Evolutionary conservation across 192 early-diverging fungal species (phyloP), one percentile per base, ranked within the genome.

Genomic region (Entomortierella beljakovae): DNA sequence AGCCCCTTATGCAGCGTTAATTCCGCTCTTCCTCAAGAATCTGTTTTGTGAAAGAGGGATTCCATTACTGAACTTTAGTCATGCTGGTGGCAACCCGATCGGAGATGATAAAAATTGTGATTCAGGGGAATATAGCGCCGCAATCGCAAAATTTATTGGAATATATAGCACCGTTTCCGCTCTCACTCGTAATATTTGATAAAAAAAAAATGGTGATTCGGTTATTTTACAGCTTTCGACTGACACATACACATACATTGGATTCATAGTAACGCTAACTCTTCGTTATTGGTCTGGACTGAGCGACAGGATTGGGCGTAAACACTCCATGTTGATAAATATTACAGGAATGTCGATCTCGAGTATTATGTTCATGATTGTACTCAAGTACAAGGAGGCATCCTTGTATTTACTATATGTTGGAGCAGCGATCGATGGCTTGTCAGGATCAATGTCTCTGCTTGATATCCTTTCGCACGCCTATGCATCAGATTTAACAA

Each of bases 41-140:
- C 59, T 73, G 31, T 73, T 73, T n/a, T 73, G 71, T 52, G 71
- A 73, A n/a, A 61, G 71, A 38, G 71, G 71, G 8, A 64, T 73
- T 38, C 71, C 71, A 25, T 29, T 28, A 1, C 18, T 38, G 11
- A 48, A 60, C 22, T 49, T 49, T 28, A 57, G 42, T 46, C 16
- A 59, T 20, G 15, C 15, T 10, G 43, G 15, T 16, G 3, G 2
- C 4, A 15, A 46, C 6, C n/a, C n/a, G 6, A 35, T 28, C 18
- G 31, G 15, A 1, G 42, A 46, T 22, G 22, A 49, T 15, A 48
- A 46, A n/a, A 50, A 49, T 13, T 73, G 71, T 22, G 38, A 73
- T 16, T 64, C 71, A 38, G 37, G 56, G 28, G 71, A 73, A 49
- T 73, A 73, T 37, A 73, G 71, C 11, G 62, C 62, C 9, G 71